phyloP scores from a whole-genome alignment of 495 filamentous ascomycete genomes.

The Glonium stellatum region DNA sequence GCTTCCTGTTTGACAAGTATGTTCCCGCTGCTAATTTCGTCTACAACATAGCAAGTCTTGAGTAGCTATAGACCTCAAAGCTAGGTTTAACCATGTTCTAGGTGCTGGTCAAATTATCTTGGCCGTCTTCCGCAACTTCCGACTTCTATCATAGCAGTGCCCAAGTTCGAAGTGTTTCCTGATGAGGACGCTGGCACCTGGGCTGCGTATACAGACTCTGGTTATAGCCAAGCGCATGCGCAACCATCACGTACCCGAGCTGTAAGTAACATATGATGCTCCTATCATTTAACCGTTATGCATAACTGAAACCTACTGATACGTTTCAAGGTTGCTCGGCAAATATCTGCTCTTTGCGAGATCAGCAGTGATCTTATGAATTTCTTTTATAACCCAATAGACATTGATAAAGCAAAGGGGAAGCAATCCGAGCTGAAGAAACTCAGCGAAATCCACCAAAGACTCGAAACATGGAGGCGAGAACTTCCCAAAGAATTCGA shows the following conservation, averaged over 20 bases:
- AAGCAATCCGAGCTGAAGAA: conserved; percentile 85
- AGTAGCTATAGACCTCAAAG: background rate
- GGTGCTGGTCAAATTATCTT: conserved; percentile 96
- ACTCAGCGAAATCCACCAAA: conserved; percentile 80
- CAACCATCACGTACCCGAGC: conserved; percentile 82
- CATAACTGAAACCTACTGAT: background rate
- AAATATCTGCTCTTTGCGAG: conserved; percentile 78
- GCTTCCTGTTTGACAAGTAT: conserved; percentile 91
- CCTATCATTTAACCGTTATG: background rate
- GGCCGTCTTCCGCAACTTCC: conserved; percentile 86
- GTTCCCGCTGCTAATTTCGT: conserved; percentile 22
- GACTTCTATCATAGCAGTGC: conserved; percentile 66
- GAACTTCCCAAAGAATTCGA: conserved; percentile 81
- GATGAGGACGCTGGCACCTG: conserved; percentile 77
- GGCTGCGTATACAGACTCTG: conserved; percentile 84
- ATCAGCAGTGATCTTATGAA: conserved; percentile 86
- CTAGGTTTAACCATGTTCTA: conserved; percentile 26
- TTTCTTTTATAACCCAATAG: conserved; percentile 82
- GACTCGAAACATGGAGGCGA: conserved; percentile 87
- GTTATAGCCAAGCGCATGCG: conserved; percentile 56
- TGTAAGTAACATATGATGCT: conserved; percentile 33
- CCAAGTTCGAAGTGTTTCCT: conserved; percentile 88
- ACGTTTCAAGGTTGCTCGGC: conserved; percentile 46
- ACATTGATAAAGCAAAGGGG: conserved; percentile 49
- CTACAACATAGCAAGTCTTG: too few relatives aligned